These are phyloP conservation scores for Aspergillus ellipticus DNA, from an alignment of 495 filamentous ascomycete species.

Conservation along the genomic window DNA sequence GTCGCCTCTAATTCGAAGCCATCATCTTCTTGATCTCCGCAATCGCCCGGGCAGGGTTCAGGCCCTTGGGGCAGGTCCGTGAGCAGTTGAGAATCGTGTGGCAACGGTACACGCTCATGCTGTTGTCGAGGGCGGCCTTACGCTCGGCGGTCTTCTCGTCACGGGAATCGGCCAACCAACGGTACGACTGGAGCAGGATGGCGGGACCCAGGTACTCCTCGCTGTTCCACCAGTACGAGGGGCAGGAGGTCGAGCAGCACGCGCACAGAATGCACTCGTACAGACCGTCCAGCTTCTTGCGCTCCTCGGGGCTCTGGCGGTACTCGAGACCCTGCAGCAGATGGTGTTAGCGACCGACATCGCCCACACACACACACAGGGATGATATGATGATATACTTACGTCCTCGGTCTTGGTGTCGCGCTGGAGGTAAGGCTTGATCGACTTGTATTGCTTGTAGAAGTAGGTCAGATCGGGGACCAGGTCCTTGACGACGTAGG, in stretches of 20 bases:
- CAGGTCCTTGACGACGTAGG: conserved; percentile 98
- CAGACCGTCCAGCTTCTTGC: conserved; percentile 93
- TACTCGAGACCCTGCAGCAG: conserved; percentile 70
- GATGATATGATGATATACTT: conserved; percentile 33
- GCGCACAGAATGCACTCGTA: conserved; percentile 99
- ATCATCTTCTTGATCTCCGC: conserved; percentile 98
- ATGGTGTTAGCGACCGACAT: conserved; percentile 6
- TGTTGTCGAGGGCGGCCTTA: conserved; percentile 90
- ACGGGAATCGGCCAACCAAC: conserved; percentile 89
- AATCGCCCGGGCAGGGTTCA: conserved; percentile 93
- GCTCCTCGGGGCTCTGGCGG: conserved; percentile 83
- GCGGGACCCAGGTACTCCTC: conserved; percentile 98
- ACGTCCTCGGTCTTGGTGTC: conserved; percentile 74
- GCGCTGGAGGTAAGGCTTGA: conserved; percentile 96
- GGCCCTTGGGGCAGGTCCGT: conserved; percentile 92
- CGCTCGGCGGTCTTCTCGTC: conserved; percentile 85
- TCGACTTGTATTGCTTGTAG: conserved; percentile 99
- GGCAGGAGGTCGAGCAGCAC: conserved; percentile 97
- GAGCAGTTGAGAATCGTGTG: conserved; percentile 99
- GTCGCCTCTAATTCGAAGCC: conserved; percentile 45
- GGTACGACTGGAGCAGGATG: conserved; percentile 92
- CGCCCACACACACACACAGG: background rate
- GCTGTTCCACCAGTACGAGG: conserved; percentile 99
- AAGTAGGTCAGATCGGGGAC: conserved; percentile 96
- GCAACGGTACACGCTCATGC: conserved; percentile 97